Evolutionary conservation across 2,329 filamentous ascomycete genomes (phyloP), one percentile per base, ranked within the genome.

Genomic region (Verticillium longisporum): DNA sequence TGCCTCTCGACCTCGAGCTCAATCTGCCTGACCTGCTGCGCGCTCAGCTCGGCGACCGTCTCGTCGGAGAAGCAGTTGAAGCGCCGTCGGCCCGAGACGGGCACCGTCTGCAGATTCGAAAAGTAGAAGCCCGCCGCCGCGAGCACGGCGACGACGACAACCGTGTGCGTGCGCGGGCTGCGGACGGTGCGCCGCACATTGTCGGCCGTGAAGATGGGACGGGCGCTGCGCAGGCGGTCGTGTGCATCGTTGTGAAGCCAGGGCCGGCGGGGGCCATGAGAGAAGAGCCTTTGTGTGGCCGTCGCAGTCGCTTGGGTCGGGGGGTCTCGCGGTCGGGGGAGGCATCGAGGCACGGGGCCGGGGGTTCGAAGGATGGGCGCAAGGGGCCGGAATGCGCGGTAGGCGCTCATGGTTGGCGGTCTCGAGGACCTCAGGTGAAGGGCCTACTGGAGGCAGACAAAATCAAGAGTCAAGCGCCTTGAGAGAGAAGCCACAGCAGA

Each of bases 71-170:
- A 83, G 70, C 86, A 84, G 72, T 92, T 93, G 81, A 94, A 94
- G 38, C 90, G 83, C 67, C 80, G 79, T 7, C 91, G 83, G 0
- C 88, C 88, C 5, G 86, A 89, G 6, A 92, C 82, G 1, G 90
- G 89, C 14, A 93, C 89, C 36, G 82, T 83, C 72, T 94, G 88
- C 53, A 90, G 77, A 70, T 92, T 88, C 69, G 76, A 80, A 60
- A 86, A 77, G 76, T 92, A 92, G 70, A 92, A 86, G 9, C 70
- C 69, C 1, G 79, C 68, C 4, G 81, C 83, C 54, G 74, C 77
- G n/a, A 73, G 68, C 15, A 77, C 71, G 33, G 77, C 76, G 14
- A 76, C 63, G 1, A 76, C 65, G 15, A 80, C 70, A 14, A 83
- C 72, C 33, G 75, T 67, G 60, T 74, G 72, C 55, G 77, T 77